Evolutionary conservation across 805 yeast species (phyloP).

Genomic region (Saccharomycopsis sp.): DNA sequence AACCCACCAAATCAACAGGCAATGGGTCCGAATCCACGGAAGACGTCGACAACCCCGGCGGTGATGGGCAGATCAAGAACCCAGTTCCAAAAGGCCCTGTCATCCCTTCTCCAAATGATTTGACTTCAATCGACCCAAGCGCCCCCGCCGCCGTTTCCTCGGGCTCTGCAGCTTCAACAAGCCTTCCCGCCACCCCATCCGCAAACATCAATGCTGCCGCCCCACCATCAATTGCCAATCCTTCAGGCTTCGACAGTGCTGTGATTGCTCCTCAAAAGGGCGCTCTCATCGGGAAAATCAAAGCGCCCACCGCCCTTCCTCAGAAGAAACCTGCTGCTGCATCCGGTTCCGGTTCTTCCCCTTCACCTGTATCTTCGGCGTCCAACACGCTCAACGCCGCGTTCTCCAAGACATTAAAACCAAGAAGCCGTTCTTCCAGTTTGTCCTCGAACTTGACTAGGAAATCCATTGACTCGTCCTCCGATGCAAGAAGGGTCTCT

Average conservation of each 20-base stretch:
- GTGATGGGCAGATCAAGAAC: no score
- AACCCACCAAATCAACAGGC: conserved; percentile 40
- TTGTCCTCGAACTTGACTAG: conserved; percentile 12
- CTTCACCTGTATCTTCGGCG: neutral
- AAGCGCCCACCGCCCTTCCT: no score
- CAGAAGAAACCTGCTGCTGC: neutral
- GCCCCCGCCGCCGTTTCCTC: neutral
- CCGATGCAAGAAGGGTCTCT: conserved; percentile 11
- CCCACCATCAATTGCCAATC: no score
- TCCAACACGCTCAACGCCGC: neutral
- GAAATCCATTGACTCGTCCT: conserved; percentile 10
- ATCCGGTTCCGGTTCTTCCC: neutral
- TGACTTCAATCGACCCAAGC: conserved; percentile 9
- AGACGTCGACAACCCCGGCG: conserved; percentile 1
- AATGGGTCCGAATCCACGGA: conserved; percentile 10
- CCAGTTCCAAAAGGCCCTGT: conserved; percentile 19
- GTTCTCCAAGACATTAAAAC: conserved; percentile 4
- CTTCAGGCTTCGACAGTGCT: no score
- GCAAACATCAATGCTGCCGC: conserved; percentile 4
- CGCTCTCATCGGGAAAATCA: no score
- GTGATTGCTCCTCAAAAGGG: no score
- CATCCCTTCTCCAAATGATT: conserved; percentile 19
- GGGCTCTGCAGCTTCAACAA: neutral
- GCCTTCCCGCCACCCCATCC: neutral
- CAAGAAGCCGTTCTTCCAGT: conserved; percentile 18